Evolutionary conservation across 306 rosid species (phyloP).

Genomic region (Mucuna pruriens): DNA sequence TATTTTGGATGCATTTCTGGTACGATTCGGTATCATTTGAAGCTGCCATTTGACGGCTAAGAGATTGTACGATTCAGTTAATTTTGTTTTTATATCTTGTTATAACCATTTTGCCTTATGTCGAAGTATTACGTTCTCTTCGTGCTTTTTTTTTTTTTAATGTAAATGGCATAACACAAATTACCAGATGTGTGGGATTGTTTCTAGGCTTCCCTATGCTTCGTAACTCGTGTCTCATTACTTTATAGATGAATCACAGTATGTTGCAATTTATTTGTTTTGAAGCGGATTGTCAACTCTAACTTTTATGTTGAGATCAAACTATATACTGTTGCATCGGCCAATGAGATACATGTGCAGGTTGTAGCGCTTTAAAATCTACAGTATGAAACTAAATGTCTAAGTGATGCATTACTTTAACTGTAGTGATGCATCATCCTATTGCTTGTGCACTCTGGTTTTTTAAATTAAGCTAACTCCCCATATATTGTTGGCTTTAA

Average conservation of each 20-base stretch:
- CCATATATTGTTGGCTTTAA: neutral
- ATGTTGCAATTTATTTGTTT: neutral
- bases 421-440: neutral
- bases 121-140: neutral
- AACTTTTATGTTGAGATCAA: neutral
- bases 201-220: neutral
- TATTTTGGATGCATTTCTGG: neutral
- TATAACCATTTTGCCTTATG: neutral
- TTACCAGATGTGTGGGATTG: neutral
- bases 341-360: neutral
- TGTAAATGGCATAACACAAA: neutral
- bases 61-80: neutral
- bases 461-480: neutral
- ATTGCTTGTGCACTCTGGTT: neutral
- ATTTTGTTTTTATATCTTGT: neutral
- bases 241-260: neutral
- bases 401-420: neutral
- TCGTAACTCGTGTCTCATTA: neutral
- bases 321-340: neutral
- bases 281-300: neutral
- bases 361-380: neutral
- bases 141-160: neutral
- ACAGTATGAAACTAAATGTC: neutral
- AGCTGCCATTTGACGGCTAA: neutral
- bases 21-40: conserved; percentile 10